phyloP scores from a whole-genome alignment of 1,284 basidiomycete genomes.

The Ceratobasidium sp. region DNA sequence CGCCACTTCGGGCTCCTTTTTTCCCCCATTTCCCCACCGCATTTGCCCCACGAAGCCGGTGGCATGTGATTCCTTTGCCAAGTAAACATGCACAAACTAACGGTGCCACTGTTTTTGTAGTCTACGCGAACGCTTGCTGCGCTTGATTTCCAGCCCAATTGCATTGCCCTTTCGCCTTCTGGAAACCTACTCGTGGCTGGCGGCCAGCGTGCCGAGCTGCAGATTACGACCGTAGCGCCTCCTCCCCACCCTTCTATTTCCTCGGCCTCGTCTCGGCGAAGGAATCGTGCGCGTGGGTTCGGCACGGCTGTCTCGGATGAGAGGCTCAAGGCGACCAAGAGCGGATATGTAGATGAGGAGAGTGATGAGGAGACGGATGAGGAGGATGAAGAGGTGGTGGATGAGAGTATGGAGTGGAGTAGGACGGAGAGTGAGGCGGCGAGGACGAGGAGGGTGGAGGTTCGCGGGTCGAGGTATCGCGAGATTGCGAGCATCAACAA shows the following conservation, averaged over 20 bases:
- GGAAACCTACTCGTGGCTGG: conserved; percentile 45
- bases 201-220: conserved; percentile 47
- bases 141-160: conserved; percentile 49
- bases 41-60: conserved; percentile 2
- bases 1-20: neutral
- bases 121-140: conserved; percentile 38
- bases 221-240: conserved; percentile 46
- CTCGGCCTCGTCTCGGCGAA: conserved; percentile 1
- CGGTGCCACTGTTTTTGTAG: conserved; percentile 27
- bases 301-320: conserved; percentile 42
- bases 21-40: conserved; percentile 12
- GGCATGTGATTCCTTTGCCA: conserved; percentile 15
- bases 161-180: conserved; percentile 43
- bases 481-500: conserved; percentile 35
- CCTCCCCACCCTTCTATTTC: conserved; percentile 37
- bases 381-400: conserved; percentile 30
- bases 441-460: conserved; percentile 15
- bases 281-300: conserved; percentile 4
- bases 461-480: conserved; percentile 3
- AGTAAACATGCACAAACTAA: conserved; percentile 35
- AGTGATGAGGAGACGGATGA: conserved; percentile 25
- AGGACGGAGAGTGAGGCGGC: conserved; percentile 7
- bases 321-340: conserved; percentile 21
- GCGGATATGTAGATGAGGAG: conserved; percentile 1
- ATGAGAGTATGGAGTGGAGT: conserved; percentile 41